phyloP scores from a whole-genome alignment of 2,329 filamentous ascomycete species.

The Penicillium sp. region DNA sequence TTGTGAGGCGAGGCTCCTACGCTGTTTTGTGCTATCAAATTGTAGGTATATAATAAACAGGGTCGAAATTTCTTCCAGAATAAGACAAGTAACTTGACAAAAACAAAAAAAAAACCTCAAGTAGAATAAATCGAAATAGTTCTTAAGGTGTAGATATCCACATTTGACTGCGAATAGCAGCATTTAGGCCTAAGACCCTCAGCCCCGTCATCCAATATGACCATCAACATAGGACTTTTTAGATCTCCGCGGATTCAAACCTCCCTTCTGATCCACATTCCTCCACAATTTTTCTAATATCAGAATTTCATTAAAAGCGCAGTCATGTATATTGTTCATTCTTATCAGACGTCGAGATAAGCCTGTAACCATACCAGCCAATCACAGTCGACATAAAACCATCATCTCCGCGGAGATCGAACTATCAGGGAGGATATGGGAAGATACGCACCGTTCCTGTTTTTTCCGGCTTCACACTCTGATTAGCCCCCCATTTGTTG shows the following conservation, averaged over 20 bases:
- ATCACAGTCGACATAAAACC: slow-evolving; percentile 3
- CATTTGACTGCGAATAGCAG: background rate
- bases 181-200: background rate
- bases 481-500: background rate
- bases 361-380: slow-evolving; percentile 5
- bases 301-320: background rate
- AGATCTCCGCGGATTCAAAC: background rate
- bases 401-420: slow-evolving; percentile 23
- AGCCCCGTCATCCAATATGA: background rate
- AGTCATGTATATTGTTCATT: background rate
- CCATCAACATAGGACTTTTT: too few species aligned
- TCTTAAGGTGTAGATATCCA: background rate
- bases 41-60: background rate
- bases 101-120: background rate
- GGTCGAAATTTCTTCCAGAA: background rate
- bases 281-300: background rate
- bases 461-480: slow-evolving; percentile 5
- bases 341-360: slow-evolving; percentile 10
- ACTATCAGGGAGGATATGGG: background rate
- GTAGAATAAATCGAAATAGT: background rate
- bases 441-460: slow-evolving; percentile 8
- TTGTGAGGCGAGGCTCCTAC: background rate
- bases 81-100: background rate
- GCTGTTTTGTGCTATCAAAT: background rate
- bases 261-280: background rate